These are phyloP conservation scores for Pythium sukuiense DNA, from an alignment of 352 stramenopile genomes.

Conservation along the genomic window DNA sequence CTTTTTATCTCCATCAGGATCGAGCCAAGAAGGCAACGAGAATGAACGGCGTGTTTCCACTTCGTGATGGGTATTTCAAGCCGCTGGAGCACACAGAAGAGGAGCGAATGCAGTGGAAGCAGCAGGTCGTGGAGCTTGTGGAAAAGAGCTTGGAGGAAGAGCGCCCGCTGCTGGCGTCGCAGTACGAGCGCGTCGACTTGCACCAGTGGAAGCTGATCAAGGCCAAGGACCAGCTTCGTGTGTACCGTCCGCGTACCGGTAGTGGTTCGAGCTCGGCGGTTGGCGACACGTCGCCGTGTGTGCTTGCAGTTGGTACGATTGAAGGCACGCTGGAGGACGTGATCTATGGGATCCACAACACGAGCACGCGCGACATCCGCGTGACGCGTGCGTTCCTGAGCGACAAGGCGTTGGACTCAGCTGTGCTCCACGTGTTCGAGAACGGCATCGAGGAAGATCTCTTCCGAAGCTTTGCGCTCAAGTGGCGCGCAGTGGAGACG, in stretches of 20 bases:
- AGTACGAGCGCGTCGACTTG: slow-evolving; percentile 14
- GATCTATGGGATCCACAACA: slow-evolving; percentile 26
- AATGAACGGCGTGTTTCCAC: slow-evolving; percentile 12
- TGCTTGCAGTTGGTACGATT: slow-evolving; percentile 28
- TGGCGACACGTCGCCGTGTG: background rate
- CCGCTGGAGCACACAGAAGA: slow-evolving; percentile 16
- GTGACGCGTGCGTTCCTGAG: slow-evolving; percentile 27
- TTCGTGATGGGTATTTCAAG: slow-evolving; percentile 27
- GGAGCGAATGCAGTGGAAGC: slow-evolving; percentile 21
- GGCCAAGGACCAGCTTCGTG: slow-evolving; percentile 24
- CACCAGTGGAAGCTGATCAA: slow-evolving; percentile 23
- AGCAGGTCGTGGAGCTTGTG: slow-evolving; percentile 19
- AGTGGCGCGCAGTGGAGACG: slow-evolving; percentile 29
- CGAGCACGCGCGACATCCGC: slow-evolving; percentile 26
- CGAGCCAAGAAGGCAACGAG: background rate
- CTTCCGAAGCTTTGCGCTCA: slow-evolving; percentile 30
- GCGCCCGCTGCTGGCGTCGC: background rate
- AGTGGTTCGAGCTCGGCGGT: background rate
- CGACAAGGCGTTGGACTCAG: slow-evolving; percentile 20
- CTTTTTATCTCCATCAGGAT: background rate
- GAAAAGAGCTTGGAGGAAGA: slow-evolving; percentile 14
- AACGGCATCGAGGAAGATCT: slow-evolving; percentile 16
- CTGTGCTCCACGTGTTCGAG: slow-evolving; percentile 29
- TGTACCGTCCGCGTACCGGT: slow-evolving; percentile 22
- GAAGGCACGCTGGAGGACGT: slow-evolving; percentile 32